These are phyloP conservation scores for Saccharata proteae DNA, from an alignment of 2,329 filamentous ascomycete species.

Conservation along the genomic window DNA sequence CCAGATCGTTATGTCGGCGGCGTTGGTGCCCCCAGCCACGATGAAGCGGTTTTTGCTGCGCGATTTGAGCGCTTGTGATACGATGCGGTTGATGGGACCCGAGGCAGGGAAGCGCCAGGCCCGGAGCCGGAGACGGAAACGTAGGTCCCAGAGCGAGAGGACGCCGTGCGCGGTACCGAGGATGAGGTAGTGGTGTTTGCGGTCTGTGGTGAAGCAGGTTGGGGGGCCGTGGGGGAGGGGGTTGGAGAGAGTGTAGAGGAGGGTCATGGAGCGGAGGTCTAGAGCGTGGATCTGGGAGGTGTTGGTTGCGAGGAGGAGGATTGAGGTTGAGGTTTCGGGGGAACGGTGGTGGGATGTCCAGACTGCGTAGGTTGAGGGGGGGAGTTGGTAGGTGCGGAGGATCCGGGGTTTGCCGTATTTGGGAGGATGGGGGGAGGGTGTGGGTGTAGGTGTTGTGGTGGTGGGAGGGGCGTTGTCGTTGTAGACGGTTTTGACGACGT, in stretches of 20 bases:
- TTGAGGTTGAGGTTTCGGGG: slow-evolving; percentile 59
- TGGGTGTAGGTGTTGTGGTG: slow-evolving; percentile 17
- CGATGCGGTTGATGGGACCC: slow-evolving; percentile 65
- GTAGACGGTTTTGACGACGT: slow-evolving; percentile 75
- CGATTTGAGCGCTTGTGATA: slow-evolving; percentile 48
- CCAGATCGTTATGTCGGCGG: slow-evolving; percentile 89
- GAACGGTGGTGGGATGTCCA: slow-evolving; percentile 94
- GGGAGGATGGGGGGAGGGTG: too few species aligned
- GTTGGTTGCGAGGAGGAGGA: slow-evolving; percentile 77
- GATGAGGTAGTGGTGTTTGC: slow-evolving; percentile 78
- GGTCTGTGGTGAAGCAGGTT: slow-evolving; percentile 82
- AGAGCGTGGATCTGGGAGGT: slow-evolving; percentile 71
- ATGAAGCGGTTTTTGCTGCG: slow-evolving; percentile 69
- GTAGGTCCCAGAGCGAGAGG: slow-evolving; percentile 86
- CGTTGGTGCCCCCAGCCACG: slow-evolving; percentile 74
- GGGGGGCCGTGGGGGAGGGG: slow-evolving; percentile 85
- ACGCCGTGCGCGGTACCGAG: slow-evolving; percentile 88
- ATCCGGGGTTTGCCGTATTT: slow-evolving; percentile 69
- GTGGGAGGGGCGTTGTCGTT: slow-evolving; percentile 44
- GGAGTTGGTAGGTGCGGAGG: slow-evolving; percentile 64
- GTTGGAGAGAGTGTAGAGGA: slow-evolving; percentile 71
- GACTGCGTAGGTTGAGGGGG: slow-evolving; percentile 61
- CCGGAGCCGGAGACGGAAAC: slow-evolving; percentile 80
- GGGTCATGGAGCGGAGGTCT: slow-evolving; percentile 75
- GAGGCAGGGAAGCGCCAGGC: slow-evolving; percentile 80